Percentiles rank a stretch among this genome's conserved stretches.
Evolutionary conservation across 1,284 basidiomycete genomes (phyloP).

Genomic region (Ganoderma leucocontextum): DNA sequence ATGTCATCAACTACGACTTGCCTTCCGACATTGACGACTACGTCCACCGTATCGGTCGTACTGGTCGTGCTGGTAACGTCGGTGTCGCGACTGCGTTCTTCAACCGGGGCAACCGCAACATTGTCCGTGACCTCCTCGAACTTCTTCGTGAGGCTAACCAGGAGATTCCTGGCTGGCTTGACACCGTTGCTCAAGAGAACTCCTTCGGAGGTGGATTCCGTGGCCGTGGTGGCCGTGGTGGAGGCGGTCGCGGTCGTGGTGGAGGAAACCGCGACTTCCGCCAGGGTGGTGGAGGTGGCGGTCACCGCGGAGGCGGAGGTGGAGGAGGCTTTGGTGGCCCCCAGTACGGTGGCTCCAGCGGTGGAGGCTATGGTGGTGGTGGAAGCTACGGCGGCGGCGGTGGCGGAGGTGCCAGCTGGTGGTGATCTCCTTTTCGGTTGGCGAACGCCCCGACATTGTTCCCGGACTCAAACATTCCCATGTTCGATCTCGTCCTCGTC

Average conservation of each 20-base stretch:
- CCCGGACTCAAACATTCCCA: slow-evolving; percentile 2
- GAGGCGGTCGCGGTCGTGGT: slow-evolving; percentile 65
- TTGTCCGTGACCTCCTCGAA: slow-evolving; percentile 92
- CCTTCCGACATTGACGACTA: slow-evolving; percentile 99
- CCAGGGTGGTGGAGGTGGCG: slow-evolving; percentile 47
- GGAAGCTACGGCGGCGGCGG: slow-evolving; percentile 42
- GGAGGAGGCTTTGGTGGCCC: slow-evolving; percentile 49
- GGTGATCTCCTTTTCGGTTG: slow-evolving; percentile 43
- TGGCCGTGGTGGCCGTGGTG: slow-evolving; percentile 65
- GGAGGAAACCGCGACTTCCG: slow-evolving; percentile 55
- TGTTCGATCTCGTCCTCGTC: slow-evolving; percentile 14
- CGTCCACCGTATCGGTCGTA: slow-evolving; percentile 98
- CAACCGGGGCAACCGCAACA: slow-evolving; percentile 92
- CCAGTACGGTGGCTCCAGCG: slow-evolving; percentile 42
- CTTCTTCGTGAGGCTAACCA: slow-evolving; percentile 97
- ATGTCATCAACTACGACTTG: slow-evolving; percentile 99
- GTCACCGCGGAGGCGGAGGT: slow-evolving; percentile 40
- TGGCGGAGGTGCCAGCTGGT: slow-evolving; percentile 54
- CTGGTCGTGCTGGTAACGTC: slow-evolving; percentile 99
- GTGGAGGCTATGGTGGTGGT: slow-evolving; percentile 47
- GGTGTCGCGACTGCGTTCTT: slow-evolving; percentile 95
- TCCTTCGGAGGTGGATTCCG: slow-evolving; percentile 71
- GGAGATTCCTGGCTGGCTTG: slow-evolving; percentile 93
- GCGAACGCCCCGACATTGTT: slow-evolving; percentile 7
- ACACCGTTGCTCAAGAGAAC: slow-evolving; percentile 86